Evolutionary conservation across 2,329 filamentous ascomycete species (phyloP).

Genomic region (Cylindrodendrum hubeiense): DNA sequence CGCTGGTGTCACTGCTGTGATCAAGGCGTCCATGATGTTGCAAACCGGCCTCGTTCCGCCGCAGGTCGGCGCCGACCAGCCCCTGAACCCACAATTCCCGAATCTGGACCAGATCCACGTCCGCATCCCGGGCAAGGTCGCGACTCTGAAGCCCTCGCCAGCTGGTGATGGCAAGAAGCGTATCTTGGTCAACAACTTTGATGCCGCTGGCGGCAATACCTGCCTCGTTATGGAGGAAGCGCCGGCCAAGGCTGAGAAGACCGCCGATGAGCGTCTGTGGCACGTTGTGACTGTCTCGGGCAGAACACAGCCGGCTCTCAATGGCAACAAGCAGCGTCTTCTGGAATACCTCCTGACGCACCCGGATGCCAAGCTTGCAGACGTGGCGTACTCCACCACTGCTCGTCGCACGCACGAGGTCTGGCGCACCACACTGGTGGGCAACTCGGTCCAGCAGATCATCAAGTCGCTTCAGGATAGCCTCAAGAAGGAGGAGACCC

Average conservation of each 20-base stretch:
- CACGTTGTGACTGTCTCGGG: conserved; percentile 27
- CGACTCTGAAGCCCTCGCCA: conserved; percentile 52
- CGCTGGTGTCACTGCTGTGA: conserved; percentile 63
- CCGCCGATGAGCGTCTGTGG: conserved; percentile 57
- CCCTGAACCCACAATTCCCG: conserved; percentile 57
- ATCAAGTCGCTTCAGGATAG: not conserved
- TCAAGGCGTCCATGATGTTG: conserved; percentile 67
- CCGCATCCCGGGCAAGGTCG: conserved; percentile 66
- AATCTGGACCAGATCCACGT: conserved; percentile 53
- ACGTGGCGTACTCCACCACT: conserved; percentile 64
- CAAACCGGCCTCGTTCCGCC: conserved; percentile 60
- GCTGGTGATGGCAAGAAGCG: conserved; percentile 53
- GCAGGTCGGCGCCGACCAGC: conserved; percentile 64
- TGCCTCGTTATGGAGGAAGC: conserved; percentile 71
- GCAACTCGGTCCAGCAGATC: no score
- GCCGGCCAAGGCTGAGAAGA: conserved; percentile 50
- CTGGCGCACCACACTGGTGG: not conserved
- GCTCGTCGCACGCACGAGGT: conserved; percentile 32
- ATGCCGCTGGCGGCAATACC: conserved; percentile 78
- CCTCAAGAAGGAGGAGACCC: no score
- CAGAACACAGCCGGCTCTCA: conserved; percentile 14
- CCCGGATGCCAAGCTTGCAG: conserved; percentile 53
- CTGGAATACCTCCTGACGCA: conserved; percentile 57
- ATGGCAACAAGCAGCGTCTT: conserved; percentile 45
- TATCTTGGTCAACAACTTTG: conserved; percentile 75